These are phyloP conservation scores for Echites panduratus DNA, from an alignment of 257 asterid genomes.

Conservation along the genomic window DNA sequence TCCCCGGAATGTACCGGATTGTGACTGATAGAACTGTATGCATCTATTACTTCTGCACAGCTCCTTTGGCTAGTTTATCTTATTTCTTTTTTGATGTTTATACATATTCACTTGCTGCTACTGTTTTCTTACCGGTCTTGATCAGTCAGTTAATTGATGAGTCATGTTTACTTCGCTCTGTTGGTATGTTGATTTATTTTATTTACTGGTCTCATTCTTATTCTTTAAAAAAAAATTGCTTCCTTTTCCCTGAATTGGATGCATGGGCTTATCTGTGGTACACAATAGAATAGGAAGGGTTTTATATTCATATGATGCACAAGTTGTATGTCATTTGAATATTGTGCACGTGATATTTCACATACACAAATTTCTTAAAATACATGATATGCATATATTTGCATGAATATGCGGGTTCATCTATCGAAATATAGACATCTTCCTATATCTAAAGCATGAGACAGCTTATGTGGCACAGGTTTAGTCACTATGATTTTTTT, in stretches of 20 bases:
- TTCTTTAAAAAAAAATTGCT: background rate
- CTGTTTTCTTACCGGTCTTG: background rate
- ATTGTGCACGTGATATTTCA: too few relatives aligned
- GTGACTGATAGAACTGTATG: constrained; percentile 98
- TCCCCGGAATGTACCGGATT: constrained; percentile 93
- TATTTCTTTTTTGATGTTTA: background rate
- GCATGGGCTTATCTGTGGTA: background rate
- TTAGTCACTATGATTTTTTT: too few relatives aligned
- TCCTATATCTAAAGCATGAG: too few relatives aligned
- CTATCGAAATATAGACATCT: too few relatives aligned
- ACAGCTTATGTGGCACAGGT: too few relatives aligned
- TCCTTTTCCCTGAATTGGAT: background rate
- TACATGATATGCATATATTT: too few relatives aligned
- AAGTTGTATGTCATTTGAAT: too few relatives aligned
- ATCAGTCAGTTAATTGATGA: background rate
- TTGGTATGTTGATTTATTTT: background rate
- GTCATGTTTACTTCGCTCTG: background rate
- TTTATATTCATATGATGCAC: background rate
- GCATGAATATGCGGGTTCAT: too few relatives aligned
- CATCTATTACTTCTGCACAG: constrained; percentile 26
- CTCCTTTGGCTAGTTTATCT: background rate
- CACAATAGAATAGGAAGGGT: background rate
- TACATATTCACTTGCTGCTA: background rate
- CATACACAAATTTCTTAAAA: too few relatives aligned
- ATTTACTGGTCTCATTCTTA: background rate